Evolutionary conservation across 805 yeast species (phyloP).

Genomic region (Candida morakotiae): DNA sequence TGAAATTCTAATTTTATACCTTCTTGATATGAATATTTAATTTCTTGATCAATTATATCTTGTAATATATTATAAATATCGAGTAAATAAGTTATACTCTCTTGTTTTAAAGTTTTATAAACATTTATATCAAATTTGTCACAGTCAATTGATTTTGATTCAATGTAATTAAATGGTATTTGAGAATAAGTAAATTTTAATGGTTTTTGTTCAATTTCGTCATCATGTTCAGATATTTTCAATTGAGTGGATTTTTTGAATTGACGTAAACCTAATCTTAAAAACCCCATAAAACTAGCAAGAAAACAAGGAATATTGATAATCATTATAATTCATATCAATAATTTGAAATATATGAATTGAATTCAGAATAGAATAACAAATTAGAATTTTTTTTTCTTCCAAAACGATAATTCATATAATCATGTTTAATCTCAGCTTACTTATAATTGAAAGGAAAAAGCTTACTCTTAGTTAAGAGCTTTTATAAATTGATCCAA

Average conservation of each 20-base stretch:
- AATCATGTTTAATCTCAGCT: no score
- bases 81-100: background rate
- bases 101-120: background rate
- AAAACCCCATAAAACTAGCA: background rate
- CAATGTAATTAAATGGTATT: background rate
- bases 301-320: background rate
- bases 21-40: background rate
- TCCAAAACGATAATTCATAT: no score
- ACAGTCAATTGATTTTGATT: background rate
- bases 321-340: no score
- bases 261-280: background rate
- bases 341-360: no score
- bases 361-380: background rate
- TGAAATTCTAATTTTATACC: slow-evolving; percentile 3
- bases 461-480: no score
- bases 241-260: background rate
- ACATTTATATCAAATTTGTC: background rate
- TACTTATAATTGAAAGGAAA: no score
- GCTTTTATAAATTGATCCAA: no score
- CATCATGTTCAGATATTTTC: background rate
- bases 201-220: background rate
- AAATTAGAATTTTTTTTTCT: no score
- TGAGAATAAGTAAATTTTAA: background rate
- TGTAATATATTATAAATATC: slow-evolving; percentile 2
- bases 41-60: background rate